These are phyloP conservation scores for Auxenochlorella pyrenoidosa DNA, from an alignment of 139 green algal genomes.

Conservation along the genomic window DNA sequence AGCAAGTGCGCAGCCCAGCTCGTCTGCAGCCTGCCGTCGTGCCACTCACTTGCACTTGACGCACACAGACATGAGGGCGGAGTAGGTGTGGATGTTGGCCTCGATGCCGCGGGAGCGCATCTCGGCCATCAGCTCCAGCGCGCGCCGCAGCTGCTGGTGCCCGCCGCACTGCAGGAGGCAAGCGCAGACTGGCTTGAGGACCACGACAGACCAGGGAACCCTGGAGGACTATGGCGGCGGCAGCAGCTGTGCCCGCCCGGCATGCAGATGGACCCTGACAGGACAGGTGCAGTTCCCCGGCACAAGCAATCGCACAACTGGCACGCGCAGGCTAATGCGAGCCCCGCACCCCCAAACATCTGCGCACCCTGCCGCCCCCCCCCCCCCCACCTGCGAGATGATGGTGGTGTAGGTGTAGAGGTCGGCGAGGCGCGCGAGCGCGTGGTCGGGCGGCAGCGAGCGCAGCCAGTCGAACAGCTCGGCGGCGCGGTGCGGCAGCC, in stretches of 20 bases:
- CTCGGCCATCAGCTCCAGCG: constrained; percentile 68
- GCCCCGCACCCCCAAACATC: no score
- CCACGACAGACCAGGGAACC: no score
- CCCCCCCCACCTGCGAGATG: constrained; percentile 20
- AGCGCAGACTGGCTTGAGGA: no score
- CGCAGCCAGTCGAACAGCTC: constrained; percentile 86
- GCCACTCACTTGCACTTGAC: constrained; percentile 54
- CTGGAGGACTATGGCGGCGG: no score
- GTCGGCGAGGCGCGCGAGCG: constrained; percentile 68
- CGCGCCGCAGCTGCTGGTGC: constrained; percentile 61
- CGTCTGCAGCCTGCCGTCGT: no score
- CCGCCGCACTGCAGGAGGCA: constrained; percentile 44
- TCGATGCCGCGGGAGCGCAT: constrained; percentile 66
- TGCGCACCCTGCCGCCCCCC: no score
- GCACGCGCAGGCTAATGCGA: no score
- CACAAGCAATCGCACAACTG: no score
- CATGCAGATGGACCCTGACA: no score
- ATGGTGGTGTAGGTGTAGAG: constrained; percentile 84
- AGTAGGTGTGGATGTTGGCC: constrained; percentile 81
- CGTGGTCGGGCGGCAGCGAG: constrained; percentile 51
- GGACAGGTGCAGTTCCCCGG: no score
- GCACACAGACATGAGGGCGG: constrained; percentile 71
- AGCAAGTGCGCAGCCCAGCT: no score
- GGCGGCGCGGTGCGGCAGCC: constrained; percentile 58
- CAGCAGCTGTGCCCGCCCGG: no score